A percentile compares a stretch with the other conserved stretches of the same genome.
These are phyloP conservation scores for Xylaria castorea DNA, from an alignment of 495 filamentous ascomycete species.

Conservation along the genomic window DNA sequence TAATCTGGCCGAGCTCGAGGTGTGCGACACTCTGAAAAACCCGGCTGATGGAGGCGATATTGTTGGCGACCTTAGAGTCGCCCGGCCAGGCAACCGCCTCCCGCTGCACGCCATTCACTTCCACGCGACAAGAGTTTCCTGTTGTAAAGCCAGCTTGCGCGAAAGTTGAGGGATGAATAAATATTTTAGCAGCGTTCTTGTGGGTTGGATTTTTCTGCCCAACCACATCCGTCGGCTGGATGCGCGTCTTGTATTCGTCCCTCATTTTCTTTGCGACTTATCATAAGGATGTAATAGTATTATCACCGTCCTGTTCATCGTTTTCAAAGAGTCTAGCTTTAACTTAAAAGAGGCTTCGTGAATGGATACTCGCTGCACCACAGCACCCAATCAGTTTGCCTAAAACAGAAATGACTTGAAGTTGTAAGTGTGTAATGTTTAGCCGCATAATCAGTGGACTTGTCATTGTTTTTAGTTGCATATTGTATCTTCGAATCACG, in stretches of 20 bases:
- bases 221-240: constrained; percentile 41
- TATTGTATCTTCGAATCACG: background rate
- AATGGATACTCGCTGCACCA: background rate
- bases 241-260: constrained; percentile 42
- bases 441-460: constrained; percentile 16
- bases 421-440: constrained; percentile 1
- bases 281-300: background rate
- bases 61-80: constrained; percentile 42
- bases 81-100: constrained; percentile 41
- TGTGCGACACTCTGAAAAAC: constrained; percentile 36
- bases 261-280: constrained; percentile 8
- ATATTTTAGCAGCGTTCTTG: constrained; percentile 43
- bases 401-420: background rate
- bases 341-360: background rate
- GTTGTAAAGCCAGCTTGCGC: constrained; percentile 37
- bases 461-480: constrained; percentile 6
- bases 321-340: background rate
- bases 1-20: constrained; percentile 40
- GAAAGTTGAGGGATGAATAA: constrained; percentile 41
- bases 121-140: constrained; percentile 36
- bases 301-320: background rate
- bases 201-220: constrained; percentile 39
- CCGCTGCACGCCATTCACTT: constrained; percentile 30
- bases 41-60: constrained; percentile 40
- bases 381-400: background rate